phyloP scores from a whole-genome alignment of 768 basidiomycete species.

The Russula vinacea region DNA sequence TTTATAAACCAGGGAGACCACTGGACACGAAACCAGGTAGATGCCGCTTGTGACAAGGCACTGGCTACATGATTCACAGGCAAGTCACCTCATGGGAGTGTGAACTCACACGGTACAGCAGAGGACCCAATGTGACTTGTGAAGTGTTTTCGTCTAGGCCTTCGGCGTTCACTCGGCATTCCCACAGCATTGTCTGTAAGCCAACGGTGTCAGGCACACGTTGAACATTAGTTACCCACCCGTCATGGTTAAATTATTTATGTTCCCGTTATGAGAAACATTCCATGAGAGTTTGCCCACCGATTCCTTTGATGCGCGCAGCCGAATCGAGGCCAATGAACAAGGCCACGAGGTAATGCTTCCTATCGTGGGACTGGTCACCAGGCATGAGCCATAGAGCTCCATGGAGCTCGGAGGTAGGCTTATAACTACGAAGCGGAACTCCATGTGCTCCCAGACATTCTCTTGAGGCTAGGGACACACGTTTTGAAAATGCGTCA shows the following conservation, averaged over 20 bases:
- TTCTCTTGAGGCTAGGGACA: not conserved
- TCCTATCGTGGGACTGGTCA: not conserved
- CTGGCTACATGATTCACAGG: constrained; percentile 1
- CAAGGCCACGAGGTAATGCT: not conserved
- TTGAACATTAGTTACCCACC: not conserved
- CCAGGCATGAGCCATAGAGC: not conserved
- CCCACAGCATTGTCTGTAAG: not conserved
- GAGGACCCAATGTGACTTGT: constrained; percentile 1
- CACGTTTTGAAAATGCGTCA: not conserved
- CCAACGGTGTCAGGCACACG: not conserved
- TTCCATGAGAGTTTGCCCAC: not conserved
- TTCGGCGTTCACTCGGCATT: not conserved
- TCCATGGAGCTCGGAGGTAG: not conserved
- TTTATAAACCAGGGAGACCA: not conserved
- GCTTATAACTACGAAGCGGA: not conserved
- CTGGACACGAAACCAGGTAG: constrained; percentile 15
- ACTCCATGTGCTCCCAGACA: not conserved
- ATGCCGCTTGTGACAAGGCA: constrained; percentile 17
- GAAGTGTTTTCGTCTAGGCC: not conserved
- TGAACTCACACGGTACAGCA: not conserved
- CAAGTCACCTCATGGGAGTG: not conserved
- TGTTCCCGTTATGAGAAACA: not conserved
- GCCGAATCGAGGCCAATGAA: not conserved
- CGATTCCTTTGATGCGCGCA: not conserved
- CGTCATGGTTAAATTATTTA: not conserved